These are phyloP conservation scores for Quercus engelmannii DNA, from an alignment of 306 rosid species.

Conservation along the genomic window DNA sequence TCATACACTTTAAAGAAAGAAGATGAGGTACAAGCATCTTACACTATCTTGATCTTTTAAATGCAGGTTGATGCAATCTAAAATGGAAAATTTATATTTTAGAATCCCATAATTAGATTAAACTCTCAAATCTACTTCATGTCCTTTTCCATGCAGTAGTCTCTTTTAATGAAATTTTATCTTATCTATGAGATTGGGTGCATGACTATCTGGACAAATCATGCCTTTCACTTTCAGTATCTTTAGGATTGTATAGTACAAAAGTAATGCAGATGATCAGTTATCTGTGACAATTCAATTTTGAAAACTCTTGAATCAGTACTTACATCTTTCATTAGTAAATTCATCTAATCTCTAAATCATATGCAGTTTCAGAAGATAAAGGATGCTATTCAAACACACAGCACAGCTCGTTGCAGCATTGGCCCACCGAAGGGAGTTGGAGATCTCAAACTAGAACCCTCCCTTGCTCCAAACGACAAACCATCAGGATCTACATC, in stretches of 20 bases:
- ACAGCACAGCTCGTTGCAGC: slow-evolving; percentile 97
- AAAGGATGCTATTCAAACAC: slow-evolving; percentile 82
- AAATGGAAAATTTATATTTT: neutral
- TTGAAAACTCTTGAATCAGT: neutral
- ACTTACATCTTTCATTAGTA: slow-evolving; percentile 12
- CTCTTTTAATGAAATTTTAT: no score
- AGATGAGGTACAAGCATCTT: neutral
- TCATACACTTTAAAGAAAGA: neutral
- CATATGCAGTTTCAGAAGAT: slow-evolving; percentile 83
- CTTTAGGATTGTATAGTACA: neutral
- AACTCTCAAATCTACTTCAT: neutral
- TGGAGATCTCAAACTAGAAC: slow-evolving; percentile 56
- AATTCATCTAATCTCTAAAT: neutral
- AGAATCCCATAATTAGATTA: neutral
- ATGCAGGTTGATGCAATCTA: neutral
- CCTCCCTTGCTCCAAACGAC: slow-evolving; percentile 51
- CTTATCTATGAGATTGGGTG: neutral
- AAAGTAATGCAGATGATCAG: neutral
- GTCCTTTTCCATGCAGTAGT: no score
- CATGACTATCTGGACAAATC: neutral
- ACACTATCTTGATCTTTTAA: neutral
- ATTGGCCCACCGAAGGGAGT: slow-evolving; percentile 83
- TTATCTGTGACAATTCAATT: neutral
- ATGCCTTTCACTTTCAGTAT: neutral
- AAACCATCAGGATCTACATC: slow-evolving; percentile 50